Evolutionary conservation across 1,139 yeast genomes (phyloP).

Genomic region (Pneumocystis jirovecii): DNA sequence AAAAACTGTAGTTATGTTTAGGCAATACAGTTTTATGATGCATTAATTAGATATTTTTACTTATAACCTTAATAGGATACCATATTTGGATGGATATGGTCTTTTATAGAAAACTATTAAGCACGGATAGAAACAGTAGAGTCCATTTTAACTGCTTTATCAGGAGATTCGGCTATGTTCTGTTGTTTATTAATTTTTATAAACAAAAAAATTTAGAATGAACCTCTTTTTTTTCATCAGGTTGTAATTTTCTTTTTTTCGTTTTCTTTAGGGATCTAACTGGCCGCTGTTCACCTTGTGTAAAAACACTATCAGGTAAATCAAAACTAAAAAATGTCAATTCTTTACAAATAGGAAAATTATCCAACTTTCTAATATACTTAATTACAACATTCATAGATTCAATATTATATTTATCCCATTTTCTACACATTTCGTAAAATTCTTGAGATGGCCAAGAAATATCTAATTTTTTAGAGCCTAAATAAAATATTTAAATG

Average conservation of each 20-base stretch:
- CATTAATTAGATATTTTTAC: neutral
- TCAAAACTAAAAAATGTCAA: conserved; percentile 34
- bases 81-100: neutral
- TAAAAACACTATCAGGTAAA: conserved; percentile 71
- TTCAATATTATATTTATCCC: conserved; percentile 50
- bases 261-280: conserved; percentile 34
- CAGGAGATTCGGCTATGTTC: neutral
- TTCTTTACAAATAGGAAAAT: neutral
- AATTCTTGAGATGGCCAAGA: conserved; percentile 88
- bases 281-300: conserved; percentile 65
- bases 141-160: neutral
- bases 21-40: neutral
- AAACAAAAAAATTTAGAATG: neutral
- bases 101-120: neutral
- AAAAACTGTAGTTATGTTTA: neutral
- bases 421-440: conserved; percentile 59
- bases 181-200: neutral
- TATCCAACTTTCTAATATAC: conserved; percentile 44
- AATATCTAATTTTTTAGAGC: conserved; percentile 52
- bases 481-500: conserved; percentile 8
- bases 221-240: neutral
- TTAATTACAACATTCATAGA: conserved; percentile 48
- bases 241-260: conserved; percentile 20
- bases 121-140: neutral
- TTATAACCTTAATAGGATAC: neutral